phyloP scores from a whole-genome alignment of 164 flowering plant species.

The Piper longum region DNA sequence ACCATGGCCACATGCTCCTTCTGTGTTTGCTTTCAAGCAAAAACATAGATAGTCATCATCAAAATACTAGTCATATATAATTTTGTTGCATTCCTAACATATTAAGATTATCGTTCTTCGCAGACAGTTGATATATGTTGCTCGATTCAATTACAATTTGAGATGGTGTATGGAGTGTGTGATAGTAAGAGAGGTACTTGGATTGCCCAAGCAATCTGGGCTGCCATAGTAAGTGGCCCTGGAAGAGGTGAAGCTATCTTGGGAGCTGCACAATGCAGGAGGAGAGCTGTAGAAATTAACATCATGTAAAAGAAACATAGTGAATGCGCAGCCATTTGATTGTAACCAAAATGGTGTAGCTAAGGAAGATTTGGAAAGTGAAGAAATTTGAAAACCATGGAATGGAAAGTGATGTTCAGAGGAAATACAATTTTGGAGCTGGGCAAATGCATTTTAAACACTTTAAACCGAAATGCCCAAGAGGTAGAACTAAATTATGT shows the following conservation, averaged over 20 bases:
- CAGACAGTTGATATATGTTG: neutral
- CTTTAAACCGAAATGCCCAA: neutral
- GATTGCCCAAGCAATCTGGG: conserved; percentile 70
- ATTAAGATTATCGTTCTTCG: neutral
- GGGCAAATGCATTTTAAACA: neutral
- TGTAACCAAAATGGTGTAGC: neutral
- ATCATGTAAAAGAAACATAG: conserved; percentile 3
- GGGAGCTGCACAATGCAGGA: conserved; percentile 31
- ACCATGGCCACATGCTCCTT: conserved; percentile 82
- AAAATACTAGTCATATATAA: no score
- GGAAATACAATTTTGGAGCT: neutral
- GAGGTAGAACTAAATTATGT: neutral
- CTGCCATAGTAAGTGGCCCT: conserved; percentile 81
- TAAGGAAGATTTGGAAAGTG: neutral
- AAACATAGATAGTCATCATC: no score
- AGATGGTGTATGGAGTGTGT: neutral
- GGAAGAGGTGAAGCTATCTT: conserved; percentile 26
- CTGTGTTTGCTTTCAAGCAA: conserved; percentile 14
- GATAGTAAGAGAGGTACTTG: conserved; percentile 29
- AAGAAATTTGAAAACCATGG: no score
- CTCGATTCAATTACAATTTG: neutral
- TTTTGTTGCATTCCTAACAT: no score
- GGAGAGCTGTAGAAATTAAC: conserved; percentile 13
- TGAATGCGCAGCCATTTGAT: neutral
- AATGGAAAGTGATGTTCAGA: neutral